Base-by-base conservation (phyloP, 2,329 filamentous ascomycete species). In the Colletotrichum agaves region DNA sequence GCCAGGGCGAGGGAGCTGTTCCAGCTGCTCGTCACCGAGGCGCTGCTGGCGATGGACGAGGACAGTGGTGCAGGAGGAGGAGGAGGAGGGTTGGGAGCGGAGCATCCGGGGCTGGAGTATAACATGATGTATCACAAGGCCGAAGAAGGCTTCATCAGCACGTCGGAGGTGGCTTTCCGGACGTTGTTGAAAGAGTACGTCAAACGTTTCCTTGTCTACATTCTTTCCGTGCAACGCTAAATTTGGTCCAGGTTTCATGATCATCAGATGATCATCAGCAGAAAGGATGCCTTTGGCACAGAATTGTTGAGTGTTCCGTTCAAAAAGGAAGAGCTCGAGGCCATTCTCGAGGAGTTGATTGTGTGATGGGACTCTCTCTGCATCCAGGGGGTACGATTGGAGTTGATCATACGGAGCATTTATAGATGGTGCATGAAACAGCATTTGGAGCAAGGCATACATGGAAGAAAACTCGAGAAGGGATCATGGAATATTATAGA, bases 81-180 rank as follows among this genome's bases (percentile, higher is more conserved):
- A 27, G 23, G 23, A 12, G 72, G 12, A 74, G 75, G 23, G 5
- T 50, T 8, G 77, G 77, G 3, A 81, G 79, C 0, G 6, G 88
- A 89, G 67, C 85, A 87, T 37, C 84, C 88, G 2, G 94, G 92
- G 0, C 89, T 99, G 15, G 95, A 98, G 80, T 98, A 98, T 77
- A 86, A 93, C 21, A 90, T 93, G 73, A 79, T 99, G 71, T 99
- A 98, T 76, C 94, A 97, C 77, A 98, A 97, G 81, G 94, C 96
- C 2, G 91, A 95, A 5, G 94, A 98, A 79, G 94, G 97, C 75
- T 98, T 99, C 78, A 96, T 99, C 56, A 98, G 95, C 78, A 96
- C 93, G 73, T 97, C 92, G 68, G 96, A 98, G 81, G 94, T 98
- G 87, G 94, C 93, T 70, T 98, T 98, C 81, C 87, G 96, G 69